Percentiles rank a stretch among this genome's conserved stretches.
phyloP scores from a whole-genome alignment of 2,329 filamentous ascomycete genomes.

The Thyridium curvatum region DNA sequence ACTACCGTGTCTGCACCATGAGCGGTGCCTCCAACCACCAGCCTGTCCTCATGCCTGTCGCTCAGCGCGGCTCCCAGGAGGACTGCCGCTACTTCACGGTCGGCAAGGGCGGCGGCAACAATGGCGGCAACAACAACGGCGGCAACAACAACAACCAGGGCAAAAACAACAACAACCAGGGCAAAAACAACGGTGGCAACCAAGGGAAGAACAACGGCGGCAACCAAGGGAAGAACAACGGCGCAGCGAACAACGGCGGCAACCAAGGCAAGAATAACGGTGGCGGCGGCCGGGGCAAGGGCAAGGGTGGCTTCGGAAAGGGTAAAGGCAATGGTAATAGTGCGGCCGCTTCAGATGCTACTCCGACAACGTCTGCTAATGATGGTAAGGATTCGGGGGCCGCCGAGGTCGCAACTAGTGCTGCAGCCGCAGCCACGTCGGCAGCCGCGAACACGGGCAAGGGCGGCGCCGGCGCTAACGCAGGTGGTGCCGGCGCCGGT shows the following conservation, averaged over 20 bases:
- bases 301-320: slow-evolving; percentile 4
- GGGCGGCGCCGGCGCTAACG: slow-evolving; percentile 1
- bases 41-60: slow-evolving; percentile 59
- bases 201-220: background rate
- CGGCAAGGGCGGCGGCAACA: slow-evolving; percentile 15
- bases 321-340: slow-evolving; percentile 1
- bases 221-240: slow-evolving; percentile 3
- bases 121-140: slow-evolving; percentile 11
- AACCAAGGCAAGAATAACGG: slow-evolving; percentile 2
- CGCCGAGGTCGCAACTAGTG: background rate
- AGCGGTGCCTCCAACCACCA: slow-evolving; percentile 58
- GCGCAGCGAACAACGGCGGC: background rate
- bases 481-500: slow-evolving; percentile 5
- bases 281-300: slow-evolving; percentile 2
- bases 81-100: slow-evolving; percentile 58
- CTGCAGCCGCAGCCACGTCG: background rate
- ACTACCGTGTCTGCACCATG: slow-evolving; percentile 63
- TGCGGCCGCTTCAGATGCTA: too few relatives aligned
- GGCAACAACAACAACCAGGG: slow-evolving; percentile 11
- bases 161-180: slow-evolving; percentile 9
- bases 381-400: too few relatives aligned
- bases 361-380: too few relatives aligned
- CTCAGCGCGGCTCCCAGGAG: slow-evolving; percentile 61
- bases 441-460: background rate
- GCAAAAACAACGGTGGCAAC: slow-evolving; percentile 6